A percentile compares a stretch with the other conserved stretches of the same genome.
phyloP scores from a whole-genome alignment of 345 rosid genomes.

The Eucalyptus coolabah region DNA sequence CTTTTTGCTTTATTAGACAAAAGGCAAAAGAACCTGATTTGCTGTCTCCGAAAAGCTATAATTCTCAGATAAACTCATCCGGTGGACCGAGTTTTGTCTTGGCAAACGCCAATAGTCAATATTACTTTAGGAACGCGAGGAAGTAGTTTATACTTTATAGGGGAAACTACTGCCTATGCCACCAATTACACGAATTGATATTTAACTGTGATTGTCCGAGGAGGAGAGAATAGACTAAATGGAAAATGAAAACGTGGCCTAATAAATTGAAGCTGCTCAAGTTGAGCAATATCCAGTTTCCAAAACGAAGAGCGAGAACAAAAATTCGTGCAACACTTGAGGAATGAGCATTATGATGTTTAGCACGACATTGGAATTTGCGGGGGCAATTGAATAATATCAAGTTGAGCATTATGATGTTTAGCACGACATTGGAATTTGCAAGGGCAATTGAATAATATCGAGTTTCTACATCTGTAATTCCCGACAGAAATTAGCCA shows the following conservation, averaged over 20 bases:
- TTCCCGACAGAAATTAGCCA: rapidly evolving
- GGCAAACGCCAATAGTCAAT: too few relatives aligned
- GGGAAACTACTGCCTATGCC: neutral
- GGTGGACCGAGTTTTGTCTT: too few relatives aligned
- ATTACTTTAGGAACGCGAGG: too few relatives aligned
- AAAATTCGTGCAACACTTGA: neutral
- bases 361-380: neutral
- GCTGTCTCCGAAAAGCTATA: too few relatives aligned
- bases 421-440: too few relatives aligned
- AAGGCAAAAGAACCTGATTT: too few relatives aligned
- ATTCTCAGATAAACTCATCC: too few relatives aligned
- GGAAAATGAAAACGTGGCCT: neutral
- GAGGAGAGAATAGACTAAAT: neutral
- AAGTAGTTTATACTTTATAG: neutral
- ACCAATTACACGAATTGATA: neutral
- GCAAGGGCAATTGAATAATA: too few relatives aligned
- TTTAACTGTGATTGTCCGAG: neutral
- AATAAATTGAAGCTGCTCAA: neutral
- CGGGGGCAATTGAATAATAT: too few relatives aligned
- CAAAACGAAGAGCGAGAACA: neutral
- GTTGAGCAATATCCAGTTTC: neutral
- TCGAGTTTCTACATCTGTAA: too few relatives aligned
- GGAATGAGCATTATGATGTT: neutral
- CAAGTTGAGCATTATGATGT: too few relatives aligned
- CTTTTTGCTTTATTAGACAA: too few relatives aligned